Base-by-base conservation (phyloP, 202 grass and related monocot genomes). In the Schoenoplectus tabernaemontani region DNA sequence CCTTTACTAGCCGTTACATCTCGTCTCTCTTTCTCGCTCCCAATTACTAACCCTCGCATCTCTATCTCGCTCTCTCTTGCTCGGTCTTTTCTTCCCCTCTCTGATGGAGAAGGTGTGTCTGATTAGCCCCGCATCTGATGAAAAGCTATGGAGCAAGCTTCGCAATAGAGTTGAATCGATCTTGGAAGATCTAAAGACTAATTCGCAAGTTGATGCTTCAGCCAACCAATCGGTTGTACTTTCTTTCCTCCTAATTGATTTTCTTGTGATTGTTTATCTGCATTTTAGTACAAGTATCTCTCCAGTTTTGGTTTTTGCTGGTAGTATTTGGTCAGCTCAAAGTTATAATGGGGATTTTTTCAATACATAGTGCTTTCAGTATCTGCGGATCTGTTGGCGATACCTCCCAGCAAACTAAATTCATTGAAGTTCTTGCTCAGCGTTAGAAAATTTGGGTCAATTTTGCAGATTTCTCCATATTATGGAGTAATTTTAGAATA, bases 91-190 rank as follows among this genome's bases (percentile, higher is more conserved):
- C 57, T 62, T n/a, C n/a, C n/a, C 5, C 5, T 81, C 51, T 38
- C 26, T 42, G 2, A 96, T 96, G 93, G 93, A 96, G 13, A 78
- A 84, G 15, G 62, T 80, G 64, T 39, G 81, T 9, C 58, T 85
- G 41, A 59, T 76, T 61, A 98, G 91, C 78, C 95, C 89, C 34
- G 72, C 78, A 33, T 98, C 95, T 65, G 95, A 98, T 59, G 84
- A 94, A 63, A 76, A 85, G 2, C 87, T 98, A 64, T 98, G 95
- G 95, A 83, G 78, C 72, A 59, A 77, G 62, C 89, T 98, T 68
- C 89, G 86, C 36, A 85, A 76, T 86, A 88, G 91, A 69, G 95
- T 98, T 43, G 91, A 98, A 41, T 81, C 84, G 59, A 90, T 98
- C 72, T 71, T 95, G 75, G 84, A 88, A 42, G 85, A 88, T 50